Base-by-base conservation (phyloP, 805 yeast species). In the Teunomyces panamensis region DNA sequence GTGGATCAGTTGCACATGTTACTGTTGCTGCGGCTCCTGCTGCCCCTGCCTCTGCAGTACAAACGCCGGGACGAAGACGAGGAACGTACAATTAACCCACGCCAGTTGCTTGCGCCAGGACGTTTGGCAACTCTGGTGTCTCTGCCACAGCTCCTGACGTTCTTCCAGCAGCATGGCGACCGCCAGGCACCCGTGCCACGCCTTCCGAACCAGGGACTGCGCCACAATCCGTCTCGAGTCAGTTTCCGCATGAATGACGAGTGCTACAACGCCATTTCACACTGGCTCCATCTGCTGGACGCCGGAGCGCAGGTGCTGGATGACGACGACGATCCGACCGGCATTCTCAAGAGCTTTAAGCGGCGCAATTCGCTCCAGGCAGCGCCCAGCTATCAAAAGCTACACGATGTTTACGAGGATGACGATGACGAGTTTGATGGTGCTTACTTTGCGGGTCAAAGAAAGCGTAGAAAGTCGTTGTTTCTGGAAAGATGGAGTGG, bases 201-300 rank as follows among this genome's bases (percentile, higher is more conserved):
- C 30, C 37, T 11, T 24, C 32, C 35, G 14, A 30, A 24, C 24
- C 27, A 30, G 37, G 35, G 42, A 32, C 42, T 24, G n/a, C 11
- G 28, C 46, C 26, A 39, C 29, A 20, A 20, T 6, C 24, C 24
- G 2, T 4, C 24, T 20, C 30, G 41, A n/a, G 50, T 53, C 43
- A 52, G 49, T 48, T 53, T 53, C 47, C 50, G 50, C 46, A 66
- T 69, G 68, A 69, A 70, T 49, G 71, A 69, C 48, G 74, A 71
- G 50, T 70, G 74, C 50, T 64, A 66, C 46, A 63, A 65, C 48
- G 74, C 74, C 26, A 70, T 70, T 27, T 58, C 65, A 13, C 59
- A 60, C 48, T 70, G 75, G 75, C 51, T 61, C 39, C 58, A 60
- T 50, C 41, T 37, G 41, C 41, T 37, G 41, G 41, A 44, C 39